Base-by-base conservation (phyloP, 352 stramenopile genomes). In the Globisporangium acanthophoron region DNA sequence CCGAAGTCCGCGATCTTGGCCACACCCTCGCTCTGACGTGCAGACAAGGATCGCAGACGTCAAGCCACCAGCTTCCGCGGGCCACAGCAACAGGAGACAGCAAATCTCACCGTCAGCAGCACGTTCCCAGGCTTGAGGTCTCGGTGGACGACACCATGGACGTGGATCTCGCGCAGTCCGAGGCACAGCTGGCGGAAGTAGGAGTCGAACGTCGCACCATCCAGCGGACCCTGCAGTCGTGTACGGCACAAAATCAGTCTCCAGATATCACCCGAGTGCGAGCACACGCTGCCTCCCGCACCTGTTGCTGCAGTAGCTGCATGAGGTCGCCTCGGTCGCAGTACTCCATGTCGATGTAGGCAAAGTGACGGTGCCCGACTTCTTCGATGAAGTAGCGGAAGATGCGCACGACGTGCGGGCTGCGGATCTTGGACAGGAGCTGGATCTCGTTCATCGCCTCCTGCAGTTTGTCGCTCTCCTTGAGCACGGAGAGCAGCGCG, bases 341-440 rank as follows among this genome's bases (percentile, higher is more conserved):
- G 43, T 75, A 91, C 64, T 93, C 84, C 75, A 92, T 89, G 58
- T 88, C 80, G 40, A 93, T 88, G 74, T 92, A 93, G 18, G 77
- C 78, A 65, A 90, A 90, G 48, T 85, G 78, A 33, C 78, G 70
- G 31, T 89, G 79, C 3, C 74, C 81, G n/a, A 93, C 75, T 45
- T 88, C 72, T 52, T 93, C 84, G 45, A 88, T 77, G 45, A 90
- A 93, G 53, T 89, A 91, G 33, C 85, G 62, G 44, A 73, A 64
- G n/a, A 93, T 80, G 31, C 75, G 74, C 40, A 93, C 79, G 50
- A 93, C 76, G 41, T 90, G 70, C 5, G 81, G 74, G 49, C 60
- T 88, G 15, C 64, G 60, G 27, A 92, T 66, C 47, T 71, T 69
- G 18, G 74, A 84, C 33, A 93, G 66, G 13, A 90, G 61, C 39